A percentile compares a stretch with the other conserved stretches of the same genome.
phyloP scores from a whole-genome alignment of 2,329 filamentous ascomycete genomes.

The Alternaria rosae region DNA sequence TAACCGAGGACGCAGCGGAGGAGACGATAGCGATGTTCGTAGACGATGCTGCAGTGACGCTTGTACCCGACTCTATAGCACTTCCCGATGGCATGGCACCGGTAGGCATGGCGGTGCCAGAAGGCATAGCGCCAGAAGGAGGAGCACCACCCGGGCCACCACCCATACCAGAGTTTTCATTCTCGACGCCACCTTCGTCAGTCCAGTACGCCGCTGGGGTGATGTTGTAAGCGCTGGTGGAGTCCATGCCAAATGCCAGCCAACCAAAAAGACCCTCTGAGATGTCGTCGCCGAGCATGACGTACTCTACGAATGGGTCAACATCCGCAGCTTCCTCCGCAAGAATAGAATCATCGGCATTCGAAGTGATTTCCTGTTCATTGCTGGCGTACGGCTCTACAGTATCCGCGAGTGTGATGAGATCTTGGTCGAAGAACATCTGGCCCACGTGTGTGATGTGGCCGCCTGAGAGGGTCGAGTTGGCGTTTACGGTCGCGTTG shows the following conservation, averaged over 20 bases:
- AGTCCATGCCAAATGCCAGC: constrained; percentile 45
- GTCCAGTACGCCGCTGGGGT: constrained; percentile 37
- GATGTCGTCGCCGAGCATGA: constrained; percentile 61
- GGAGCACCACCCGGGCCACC: background rate
- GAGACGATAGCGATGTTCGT: background rate
- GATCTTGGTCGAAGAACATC: constrained; percentile 53
- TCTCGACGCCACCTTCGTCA: constrained; percentile 38
- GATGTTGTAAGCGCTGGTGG: constrained; percentile 32
- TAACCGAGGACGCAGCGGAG: background rate
- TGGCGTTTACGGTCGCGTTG: constrained; percentile 47
- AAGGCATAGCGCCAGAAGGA: constrained; percentile 4
- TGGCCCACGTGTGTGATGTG: constrained; percentile 54
- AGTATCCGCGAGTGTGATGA: constrained; percentile 56
- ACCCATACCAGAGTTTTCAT: constrained; percentile 9
- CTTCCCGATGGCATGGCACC: constrained; percentile 10
- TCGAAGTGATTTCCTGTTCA: constrained; percentile 56
- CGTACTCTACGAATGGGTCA: constrained; percentile 66
- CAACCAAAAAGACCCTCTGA: constrained; percentile 45
- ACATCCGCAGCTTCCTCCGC: constrained; percentile 56
- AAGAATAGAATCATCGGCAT: constrained; percentile 61
- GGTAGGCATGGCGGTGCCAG: constrained; percentile 20
- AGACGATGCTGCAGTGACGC: background rate
- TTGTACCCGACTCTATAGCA: constrained; percentile 4
- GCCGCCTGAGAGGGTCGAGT: constrained; percentile 50
- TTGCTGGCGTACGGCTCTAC: constrained; percentile 55